Conservation (phyloP, 805 yeast genomes). For the Saturnispora gosingensis region DNA sequence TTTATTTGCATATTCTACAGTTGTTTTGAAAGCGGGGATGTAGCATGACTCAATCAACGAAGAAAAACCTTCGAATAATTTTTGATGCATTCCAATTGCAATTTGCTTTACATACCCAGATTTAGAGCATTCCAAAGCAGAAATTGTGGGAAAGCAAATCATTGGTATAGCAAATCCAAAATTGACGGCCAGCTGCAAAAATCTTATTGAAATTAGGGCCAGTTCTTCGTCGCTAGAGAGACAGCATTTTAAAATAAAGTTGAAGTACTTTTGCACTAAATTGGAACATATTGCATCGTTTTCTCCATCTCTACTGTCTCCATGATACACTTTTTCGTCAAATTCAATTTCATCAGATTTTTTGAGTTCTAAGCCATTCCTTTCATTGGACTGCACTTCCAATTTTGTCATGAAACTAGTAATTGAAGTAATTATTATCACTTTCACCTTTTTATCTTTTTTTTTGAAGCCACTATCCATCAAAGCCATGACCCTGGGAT, state of each 20-base stretch:
- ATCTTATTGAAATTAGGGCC: constrained; percentile 37
- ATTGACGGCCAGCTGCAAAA: constrained; percentile 45
- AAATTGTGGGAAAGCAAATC: constrained; percentile 53
- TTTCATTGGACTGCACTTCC: constrained; percentile 36
- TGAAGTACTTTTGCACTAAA: constrained; percentile 54
- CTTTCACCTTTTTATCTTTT: constrained; percentile 33
- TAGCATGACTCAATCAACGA: constrained; percentile 60
- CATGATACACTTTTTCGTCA: constrained; percentile 48
- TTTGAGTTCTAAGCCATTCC: constrained; percentile 32
- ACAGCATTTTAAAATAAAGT: constrained; percentile 40
- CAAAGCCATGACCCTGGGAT: constrained; percentile 42
- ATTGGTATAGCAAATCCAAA: constrained; percentile 74
- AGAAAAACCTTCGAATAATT: constrained; percentile 57
- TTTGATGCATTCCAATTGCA: constrained; percentile 45
- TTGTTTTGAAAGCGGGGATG: constrained; percentile 50
- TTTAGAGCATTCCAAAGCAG: constrained; percentile 57
- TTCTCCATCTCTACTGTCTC: constrained; percentile 37
- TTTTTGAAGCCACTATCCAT: constrained; percentile 41
- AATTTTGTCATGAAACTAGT: constrained; percentile 49
- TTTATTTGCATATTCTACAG: constrained; percentile 36
- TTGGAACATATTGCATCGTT: constrained; percentile 71
- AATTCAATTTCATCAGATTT: constrained; percentile 28
- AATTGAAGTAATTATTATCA: constrained; percentile 48
- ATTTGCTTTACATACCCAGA: constrained; percentile 33
- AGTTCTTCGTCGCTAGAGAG: constrained; percentile 37